Conservation (phyloP, 257 asterid species). For the Fraxinus anomala region DNA sequence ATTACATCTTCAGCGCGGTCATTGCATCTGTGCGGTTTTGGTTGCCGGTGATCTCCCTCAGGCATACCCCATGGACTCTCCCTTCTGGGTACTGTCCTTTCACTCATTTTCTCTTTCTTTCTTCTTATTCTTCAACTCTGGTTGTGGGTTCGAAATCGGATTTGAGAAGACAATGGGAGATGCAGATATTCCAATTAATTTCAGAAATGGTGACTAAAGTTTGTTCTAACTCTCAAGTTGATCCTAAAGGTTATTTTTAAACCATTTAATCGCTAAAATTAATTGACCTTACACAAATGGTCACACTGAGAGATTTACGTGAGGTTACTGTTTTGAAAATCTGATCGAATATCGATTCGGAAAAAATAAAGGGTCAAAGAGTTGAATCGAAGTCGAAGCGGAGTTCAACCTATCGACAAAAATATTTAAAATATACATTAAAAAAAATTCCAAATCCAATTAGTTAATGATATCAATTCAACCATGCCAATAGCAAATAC, state of each 20-base stretch:
- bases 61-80: constrained; percentile 94
- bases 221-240: neutral
- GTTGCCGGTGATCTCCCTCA: constrained; percentile 63
- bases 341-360: no score
- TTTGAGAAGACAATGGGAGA: neutral
- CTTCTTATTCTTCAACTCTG: neutral
- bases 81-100: constrained; percentile 88
- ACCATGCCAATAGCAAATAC: no score
- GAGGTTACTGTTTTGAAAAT: neutral
- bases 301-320: neutral
- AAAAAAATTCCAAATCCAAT: no score
- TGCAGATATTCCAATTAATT: neutral
- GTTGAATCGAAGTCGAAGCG: no score
- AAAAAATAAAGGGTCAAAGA: no score
- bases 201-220: neutral
- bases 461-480: no score
- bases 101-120: constrained; percentile 64
- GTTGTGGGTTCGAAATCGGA: constrained; percentile 14
- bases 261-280: neutral
- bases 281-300: neutral
- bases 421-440: no score
- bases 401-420: no score
- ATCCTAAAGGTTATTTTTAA: neutral
- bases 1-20: constrained; percentile 96
- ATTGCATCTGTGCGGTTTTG: constrained; percentile 89